Evolutionary conservation across 2,329 filamentous ascomycete genomes (phyloP), one percentile per base, ranked within the genome.

Genomic region (Cladosporium oxysporum): DNA sequence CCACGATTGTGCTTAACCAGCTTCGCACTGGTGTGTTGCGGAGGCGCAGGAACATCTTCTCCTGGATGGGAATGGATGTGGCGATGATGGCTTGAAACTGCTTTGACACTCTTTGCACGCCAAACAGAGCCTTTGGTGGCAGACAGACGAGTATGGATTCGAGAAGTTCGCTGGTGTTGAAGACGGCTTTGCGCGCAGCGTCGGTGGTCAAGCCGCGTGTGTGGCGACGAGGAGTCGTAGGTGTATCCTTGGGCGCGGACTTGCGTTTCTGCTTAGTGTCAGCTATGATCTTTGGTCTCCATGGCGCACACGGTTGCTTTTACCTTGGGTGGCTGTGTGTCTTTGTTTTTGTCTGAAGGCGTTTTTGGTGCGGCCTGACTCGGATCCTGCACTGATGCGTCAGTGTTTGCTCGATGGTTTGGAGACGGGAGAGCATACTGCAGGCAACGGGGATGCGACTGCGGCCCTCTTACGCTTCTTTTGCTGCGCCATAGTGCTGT

Each of bases 81-180:
- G 16, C 7, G 16, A 53, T 33, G 16, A 33, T n/a, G 2, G 16
- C 29, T n/a, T 53, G 14, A 14, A 60, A 44, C 21, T 31, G 35
- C 26, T 60, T 21, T 11, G 33, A 62, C 31, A 67, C 50, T 4
- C 62, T 58, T 23, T 67, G 66, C 5, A 59, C 26, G 2, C 62
- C 26, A 5, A 67, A 41, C 7, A 67, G 7, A 5, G 66, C 33
- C 7, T 59, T 58, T 12, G 63, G 37, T 2, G 28, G 28, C 50
- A 53, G 5, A 16, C 23, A 53, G 5, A 29, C 28, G 16, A 53
- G 28, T 4, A 53, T 53, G 28, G 28, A 29, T 10, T 53, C 50
- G 18, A 53, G 50, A 2, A 53, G 28, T 16, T 53, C 50, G 11
- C 16, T 28, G 12, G 28, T 50, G 26, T 41, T 23, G 61, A 66